Evolutionary conservation across 129 eudicot species (phyloP).

Genomic region (Dittrichia graveolens): DNA sequence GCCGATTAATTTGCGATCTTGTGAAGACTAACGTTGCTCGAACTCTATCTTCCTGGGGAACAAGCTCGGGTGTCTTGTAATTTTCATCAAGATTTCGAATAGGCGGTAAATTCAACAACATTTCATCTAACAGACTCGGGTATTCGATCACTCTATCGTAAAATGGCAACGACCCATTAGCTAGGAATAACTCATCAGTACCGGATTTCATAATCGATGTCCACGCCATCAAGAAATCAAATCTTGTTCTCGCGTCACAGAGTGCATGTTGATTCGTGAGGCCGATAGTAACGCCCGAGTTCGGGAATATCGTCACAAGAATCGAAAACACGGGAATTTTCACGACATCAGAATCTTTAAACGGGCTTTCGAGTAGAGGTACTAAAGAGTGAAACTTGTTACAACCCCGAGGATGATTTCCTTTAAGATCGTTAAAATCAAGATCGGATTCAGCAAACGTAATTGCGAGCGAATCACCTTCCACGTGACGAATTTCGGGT

Average conservation of each 20-base stretch:
- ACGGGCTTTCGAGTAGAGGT: constrained; percentile 16
- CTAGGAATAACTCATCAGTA: constrained; percentile 12
- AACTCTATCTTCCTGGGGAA: constrained; percentile 16
- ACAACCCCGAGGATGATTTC: constrained; percentile 43
- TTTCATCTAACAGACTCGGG: constrained; percentile 19
- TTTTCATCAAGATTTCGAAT: background rate
- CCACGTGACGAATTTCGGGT: constrained; percentile 39
- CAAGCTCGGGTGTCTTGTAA: constrained; percentile 18
- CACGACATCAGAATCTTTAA: constrained; percentile 13
- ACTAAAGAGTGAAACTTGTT: constrained; percentile 39
- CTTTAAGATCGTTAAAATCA: constrained; percentile 39
- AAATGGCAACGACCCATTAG: constrained; percentile 26
- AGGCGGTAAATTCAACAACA: background rate
- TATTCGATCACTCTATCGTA: constrained; percentile 38
- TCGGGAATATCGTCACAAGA: constrained; percentile 48
- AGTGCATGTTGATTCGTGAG: constrained; percentile 38
- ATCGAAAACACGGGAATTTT: constrained; percentile 39
- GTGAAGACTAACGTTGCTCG: constrained; percentile 38
- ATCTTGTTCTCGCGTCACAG: constrained; percentile 41
- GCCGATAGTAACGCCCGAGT: constrained; percentile 48
- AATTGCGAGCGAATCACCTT: constrained; percentile 44
- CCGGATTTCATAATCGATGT: constrained; percentile 35
- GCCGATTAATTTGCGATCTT: constrained; percentile 23
- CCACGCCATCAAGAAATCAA: constrained; percentile 42
- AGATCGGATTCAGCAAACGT: constrained; percentile 32